These are phyloP conservation scores for Henckelia pumila DNA, from an alignment of 257 asterid genomes.

Conservation along the genomic window DNA sequence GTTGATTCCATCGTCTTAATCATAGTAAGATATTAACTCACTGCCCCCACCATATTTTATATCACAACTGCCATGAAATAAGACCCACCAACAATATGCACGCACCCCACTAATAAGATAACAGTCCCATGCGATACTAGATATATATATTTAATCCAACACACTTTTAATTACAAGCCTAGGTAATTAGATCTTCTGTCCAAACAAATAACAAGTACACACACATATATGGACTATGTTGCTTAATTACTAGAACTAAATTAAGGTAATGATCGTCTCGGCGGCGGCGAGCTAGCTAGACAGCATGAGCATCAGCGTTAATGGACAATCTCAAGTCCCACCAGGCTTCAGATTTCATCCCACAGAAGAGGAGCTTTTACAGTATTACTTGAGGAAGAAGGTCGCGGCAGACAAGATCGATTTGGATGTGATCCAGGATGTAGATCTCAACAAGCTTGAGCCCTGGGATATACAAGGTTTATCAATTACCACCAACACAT, in stretches of 20 bases:
- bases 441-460: constrained; percentile 72
- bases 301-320: constrained; percentile 52
- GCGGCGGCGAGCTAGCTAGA: neutral
- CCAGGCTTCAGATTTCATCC: constrained; percentile 76
- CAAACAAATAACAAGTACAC: neutral
- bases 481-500: neutral
- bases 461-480: constrained; percentile 77
- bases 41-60: constrained; percentile 1
- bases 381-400: constrained; percentile 59
- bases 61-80: neutral
- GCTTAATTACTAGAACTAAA: neutral
- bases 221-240: neutral
- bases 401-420: constrained; percentile 45
- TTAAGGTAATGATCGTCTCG: neutral
- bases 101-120: neutral
- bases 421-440: constrained; percentile 59
- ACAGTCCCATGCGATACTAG: neutral
- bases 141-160: neutral
- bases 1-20: neutral
- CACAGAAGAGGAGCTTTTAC: constrained; percentile 68
- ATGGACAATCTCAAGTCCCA: constrained; percentile 61
- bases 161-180: neutral
- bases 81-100: neutral
- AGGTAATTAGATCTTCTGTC: neutral
- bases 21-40: neutral